Evolutionary conservation across 768 basidiomycete species (phyloP), one percentile per base, ranked within the genome.

Genomic region (Auriscalpium orientale): DNA sequence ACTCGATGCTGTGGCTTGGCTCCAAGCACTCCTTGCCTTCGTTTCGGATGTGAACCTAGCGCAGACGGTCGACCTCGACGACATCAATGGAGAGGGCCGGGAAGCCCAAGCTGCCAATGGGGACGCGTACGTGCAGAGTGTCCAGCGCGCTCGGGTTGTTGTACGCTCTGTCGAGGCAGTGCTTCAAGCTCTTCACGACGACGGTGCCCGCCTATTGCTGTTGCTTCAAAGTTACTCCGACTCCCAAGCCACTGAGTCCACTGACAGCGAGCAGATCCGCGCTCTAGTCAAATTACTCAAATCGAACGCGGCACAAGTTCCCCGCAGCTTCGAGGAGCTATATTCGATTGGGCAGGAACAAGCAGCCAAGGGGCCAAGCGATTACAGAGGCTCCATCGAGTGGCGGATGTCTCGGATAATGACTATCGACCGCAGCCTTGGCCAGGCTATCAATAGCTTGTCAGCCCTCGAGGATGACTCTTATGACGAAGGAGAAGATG

Each of bases 51-150:
- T 93, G 58, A 85, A 93, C 67, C 70, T 95, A 53, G 90, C 90
- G 18, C 80, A 83, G 34, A 82, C 85, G 66, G 83, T 95, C 58
- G 93, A 94, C 66, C 81, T 94, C 56, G 89, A 92, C 62, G 93
- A 94, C 66, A 81, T 94, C 56, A 89, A 92, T 61, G 87, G 86
- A 15, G 77, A 87, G 58, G 75, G 75, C 28, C 74, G 78, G 57
- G 78, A 81, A 33, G 73, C 71, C 10, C 57, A 61, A 15, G 65
- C 74, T 13, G 67, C 76, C 8, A 65, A 74, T 21, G 79, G 80
- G 60, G 72, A 79, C 18, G 66, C 74, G 36, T 91, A 90, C 65
- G 65, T 74, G 13, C 77, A 82, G 59, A 82, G 83, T 18, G 85
- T 93, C 2, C 82, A 83, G 46, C 82, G 76, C 55, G 91, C 89